These are phyloP conservation scores for Neodidymelliopsis sp. DNA, from an alignment of 2,329 filamentous ascomycete genomes.

Conservation along the genomic window DNA sequence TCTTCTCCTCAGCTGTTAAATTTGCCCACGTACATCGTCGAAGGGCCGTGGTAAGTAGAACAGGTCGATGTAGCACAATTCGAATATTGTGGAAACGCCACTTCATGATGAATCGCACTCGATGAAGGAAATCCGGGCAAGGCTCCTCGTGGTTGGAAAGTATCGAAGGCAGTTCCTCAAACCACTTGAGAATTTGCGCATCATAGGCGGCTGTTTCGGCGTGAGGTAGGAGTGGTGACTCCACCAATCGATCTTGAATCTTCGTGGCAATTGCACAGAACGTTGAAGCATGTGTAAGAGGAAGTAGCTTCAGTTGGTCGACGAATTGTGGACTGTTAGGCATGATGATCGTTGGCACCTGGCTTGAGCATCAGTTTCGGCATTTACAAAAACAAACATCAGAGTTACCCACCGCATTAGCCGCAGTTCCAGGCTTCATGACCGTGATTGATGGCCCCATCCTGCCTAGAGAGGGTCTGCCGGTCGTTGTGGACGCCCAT, in stretches of 20 bases:
- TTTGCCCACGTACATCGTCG: slow-evolving; percentile 59
- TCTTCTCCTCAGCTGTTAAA: slow-evolving; percentile 68
- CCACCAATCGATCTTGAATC: slow-evolving; percentile 78
- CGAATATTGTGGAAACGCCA: slow-evolving; percentile 83
- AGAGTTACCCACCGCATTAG: slow-evolving; percentile 37
- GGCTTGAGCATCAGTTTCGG: slow-evolving; percentile 6
- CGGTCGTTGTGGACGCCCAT: slow-evolving; percentile 54
- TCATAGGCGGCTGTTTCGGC: slow-evolving; percentile 73
- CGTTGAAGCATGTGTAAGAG: slow-evolving; percentile 76
- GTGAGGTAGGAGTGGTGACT: slow-evolving; percentile 70
- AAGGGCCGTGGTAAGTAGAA: slow-evolving; percentile 70
- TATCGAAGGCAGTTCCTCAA: slow-evolving; percentile 68
- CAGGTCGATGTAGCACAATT: slow-evolving; percentile 77
- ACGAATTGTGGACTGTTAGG: slow-evolving; percentile 49
- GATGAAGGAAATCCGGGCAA: slow-evolving; percentile 73
- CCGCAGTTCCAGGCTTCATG: slow-evolving; percentile 44
- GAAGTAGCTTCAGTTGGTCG: slow-evolving; percentile 70
- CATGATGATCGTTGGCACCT: slow-evolving; percentile 35
- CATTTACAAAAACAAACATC: not conserved
- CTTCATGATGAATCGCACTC: slow-evolving; percentile 77
- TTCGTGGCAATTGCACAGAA: slow-evolving; percentile 82
- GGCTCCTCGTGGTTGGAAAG: slow-evolving; percentile 61
- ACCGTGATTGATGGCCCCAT: slow-evolving; percentile 51
- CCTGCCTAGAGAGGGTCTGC: slow-evolving; percentile 50
- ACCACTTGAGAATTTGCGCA: slow-evolving; percentile 74